Base-by-base conservation (phyloP, 1,284 basidiomycete species). In the Marasmius fiardii region DNA sequence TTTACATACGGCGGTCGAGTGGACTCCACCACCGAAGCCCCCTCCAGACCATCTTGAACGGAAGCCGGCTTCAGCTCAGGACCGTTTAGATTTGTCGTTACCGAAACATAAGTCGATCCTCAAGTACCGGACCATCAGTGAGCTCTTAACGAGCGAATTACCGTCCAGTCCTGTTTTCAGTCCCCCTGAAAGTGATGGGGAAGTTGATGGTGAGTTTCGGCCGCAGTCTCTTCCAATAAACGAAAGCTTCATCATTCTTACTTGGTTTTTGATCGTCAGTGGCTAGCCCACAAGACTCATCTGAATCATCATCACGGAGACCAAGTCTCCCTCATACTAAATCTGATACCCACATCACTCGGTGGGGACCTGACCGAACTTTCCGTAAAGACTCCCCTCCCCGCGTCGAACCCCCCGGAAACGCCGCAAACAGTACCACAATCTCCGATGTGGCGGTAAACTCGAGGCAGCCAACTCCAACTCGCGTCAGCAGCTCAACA, bases 111-210 rank as follows among this genome's bases (percentile, higher is more conserved):
- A 98, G 73, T 92, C 96, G 47, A 99, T 99, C 60, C 82, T 99
- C 64, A 99, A 99, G 74, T 92, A 97, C 69, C 88, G 96, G 28
- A 95, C 92, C 61, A 89, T 99, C 60, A 85, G 88, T 58, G 92
- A 99, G 69, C 85, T 98, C 60, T 88, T 99, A 44, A 83, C 83
- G 4, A 78, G 77, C 52, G 81, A 84, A 59, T 73, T 83, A 7
- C 79, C 80, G 35, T 67, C 73, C 2, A 82, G 81, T 61, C 85
- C 80, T 60, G 74, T 85, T 65, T 76, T 86, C 73, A 75, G 78
- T 68, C 72, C 82, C 60, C 64, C 69, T 21, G 75, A 76, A 23
- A 75, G 72, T 41, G 75, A 79, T 49, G 73, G 77, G 24, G 75
- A 75, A 23, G 66, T 64, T 34, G 60, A 67, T 43, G 61, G 66